Conservation (phyloP, 2,329 filamentous ascomycete species). For the Trichophyton equinum region DNA sequence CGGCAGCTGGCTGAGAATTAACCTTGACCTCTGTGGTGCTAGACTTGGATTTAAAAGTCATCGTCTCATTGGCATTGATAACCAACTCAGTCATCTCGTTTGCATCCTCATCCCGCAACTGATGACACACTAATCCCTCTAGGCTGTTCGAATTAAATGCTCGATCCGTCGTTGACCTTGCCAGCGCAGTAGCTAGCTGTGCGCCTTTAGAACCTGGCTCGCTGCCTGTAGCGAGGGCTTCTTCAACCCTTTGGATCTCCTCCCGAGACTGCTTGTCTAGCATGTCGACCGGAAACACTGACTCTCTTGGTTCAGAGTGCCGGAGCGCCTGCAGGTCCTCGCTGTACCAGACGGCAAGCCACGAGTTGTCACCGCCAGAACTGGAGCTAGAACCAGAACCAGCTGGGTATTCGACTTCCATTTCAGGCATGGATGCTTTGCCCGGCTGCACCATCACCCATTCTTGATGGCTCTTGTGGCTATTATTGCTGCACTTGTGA, state of each 20-base stretch:
- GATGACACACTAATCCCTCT: not conserved
- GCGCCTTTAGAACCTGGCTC: not conserved
- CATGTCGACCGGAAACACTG: not conserved
- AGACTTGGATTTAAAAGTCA: not conserved
- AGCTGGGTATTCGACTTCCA: not conserved
- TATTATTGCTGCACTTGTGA: not conserved
- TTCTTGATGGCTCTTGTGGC: not conserved
- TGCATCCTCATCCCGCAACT: not conserved
- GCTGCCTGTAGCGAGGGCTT: not conserved
- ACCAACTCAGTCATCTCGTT: not conserved
- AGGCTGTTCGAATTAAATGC: not conserved
- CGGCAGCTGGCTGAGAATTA: not conserved
- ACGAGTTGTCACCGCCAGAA: not conserved
- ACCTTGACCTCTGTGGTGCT: not conserved
- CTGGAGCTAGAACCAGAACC: not conserved
- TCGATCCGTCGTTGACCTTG: not conserved
- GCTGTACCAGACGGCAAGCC: not conserved
- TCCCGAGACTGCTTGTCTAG: not conserved
- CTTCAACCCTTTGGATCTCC: not conserved
- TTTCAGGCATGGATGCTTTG: not conserved
- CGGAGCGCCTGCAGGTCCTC: not conserved
- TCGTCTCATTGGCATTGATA: not conserved
- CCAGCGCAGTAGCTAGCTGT: not conserved
- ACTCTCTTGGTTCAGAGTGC: not conserved
- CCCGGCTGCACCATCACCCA: not conserved